Percentiles rank a stretch among this genome's conserved stretches.
phyloP scores from a whole-genome alignment of 208 protist species.

The Herpetomonas tarakana region DNA sequence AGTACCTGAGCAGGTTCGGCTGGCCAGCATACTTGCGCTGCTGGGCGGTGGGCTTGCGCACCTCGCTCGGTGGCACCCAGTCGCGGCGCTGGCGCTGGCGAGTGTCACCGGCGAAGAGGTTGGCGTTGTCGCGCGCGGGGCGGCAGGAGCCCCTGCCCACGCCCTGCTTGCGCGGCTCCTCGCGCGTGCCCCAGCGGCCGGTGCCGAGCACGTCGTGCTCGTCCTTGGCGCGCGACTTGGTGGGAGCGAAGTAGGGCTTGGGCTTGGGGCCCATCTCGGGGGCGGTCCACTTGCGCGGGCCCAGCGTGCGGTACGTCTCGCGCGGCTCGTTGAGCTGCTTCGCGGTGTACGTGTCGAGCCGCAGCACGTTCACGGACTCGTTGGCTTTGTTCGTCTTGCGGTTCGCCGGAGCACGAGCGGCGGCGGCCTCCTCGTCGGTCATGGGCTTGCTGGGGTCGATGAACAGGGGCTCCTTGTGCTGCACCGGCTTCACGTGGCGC shows the following conservation, averaged over 20 bases:
- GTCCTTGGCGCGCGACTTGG: constrained; percentile 57
- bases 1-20: constrained; percentile 53
- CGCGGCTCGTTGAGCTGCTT: constrained; percentile 64
- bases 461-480: constrained; percentile 1
- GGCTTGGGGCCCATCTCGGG: constrained; percentile 41
- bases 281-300: constrained; percentile 49
- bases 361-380: constrained; percentile 69
- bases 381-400: constrained; percentile 54
- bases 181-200: constrained; percentile 49
- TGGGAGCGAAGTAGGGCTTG: constrained; percentile 39
- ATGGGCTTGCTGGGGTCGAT: constrained; percentile 1
- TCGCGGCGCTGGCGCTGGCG: neutral
- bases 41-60: neutral
- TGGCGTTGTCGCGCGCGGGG: constrained; percentile 40
- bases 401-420: constrained; percentile 25
- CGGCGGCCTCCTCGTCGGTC: constrained; percentile 7
- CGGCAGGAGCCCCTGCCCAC: constrained; percentile 36
- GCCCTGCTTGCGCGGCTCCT: constrained; percentile 31
- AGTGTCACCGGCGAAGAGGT: constrained; percentile 28
- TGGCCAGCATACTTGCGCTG: constrained; percentile 1
- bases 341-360: constrained; percentile 62
- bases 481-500: constrained; percentile 24
- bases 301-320: constrained; percentile 33
- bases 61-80: constrained; percentile 10
- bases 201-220: constrained; percentile 82